phyloP scores from a whole-genome alignment of 495 filamentous ascomycete species.

The Neurospora sp. region DNA sequence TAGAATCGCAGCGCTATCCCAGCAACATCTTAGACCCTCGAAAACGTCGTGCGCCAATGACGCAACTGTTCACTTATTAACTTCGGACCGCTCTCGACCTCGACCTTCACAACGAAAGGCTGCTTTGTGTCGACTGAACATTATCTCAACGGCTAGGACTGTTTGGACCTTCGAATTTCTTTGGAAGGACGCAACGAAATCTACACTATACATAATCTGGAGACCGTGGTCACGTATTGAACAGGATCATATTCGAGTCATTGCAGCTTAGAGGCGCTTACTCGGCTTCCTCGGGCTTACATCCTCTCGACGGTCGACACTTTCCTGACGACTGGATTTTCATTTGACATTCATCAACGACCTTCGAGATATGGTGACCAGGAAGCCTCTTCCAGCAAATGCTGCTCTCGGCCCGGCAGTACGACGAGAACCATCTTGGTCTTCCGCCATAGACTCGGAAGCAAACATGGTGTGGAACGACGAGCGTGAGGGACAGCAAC shows the following conservation, averaged over 20 bases:
- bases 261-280: neutral
- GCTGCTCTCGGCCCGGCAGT: conserved; percentile 18
- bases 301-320: neutral
- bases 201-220: neutral
- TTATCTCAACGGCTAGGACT: neutral
- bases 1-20: neutral
- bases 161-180: neutral
- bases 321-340: neutral
- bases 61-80: neutral
- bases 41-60: neutral
- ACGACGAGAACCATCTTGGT: conserved; percentile 21
- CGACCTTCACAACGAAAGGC: neutral
- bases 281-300: neutral
- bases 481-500: conserved; percentile 4
- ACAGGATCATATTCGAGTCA: neutral
- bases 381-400: conserved; percentile 31
- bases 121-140: neutral
- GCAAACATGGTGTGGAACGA: conserved; percentile 27
- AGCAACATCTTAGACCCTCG: neutral
- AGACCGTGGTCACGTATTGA: neutral
- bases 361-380: conserved; percentile 20
- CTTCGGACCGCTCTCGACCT: neutral
- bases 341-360: neutral
- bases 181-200: neutral
- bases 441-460: conserved; percentile 25